Percentiles rank a stretch among this genome's conserved stretches.
phyloP scores from a whole-genome alignment of 345 rosid species.

The Alliaria petiolata region DNA sequence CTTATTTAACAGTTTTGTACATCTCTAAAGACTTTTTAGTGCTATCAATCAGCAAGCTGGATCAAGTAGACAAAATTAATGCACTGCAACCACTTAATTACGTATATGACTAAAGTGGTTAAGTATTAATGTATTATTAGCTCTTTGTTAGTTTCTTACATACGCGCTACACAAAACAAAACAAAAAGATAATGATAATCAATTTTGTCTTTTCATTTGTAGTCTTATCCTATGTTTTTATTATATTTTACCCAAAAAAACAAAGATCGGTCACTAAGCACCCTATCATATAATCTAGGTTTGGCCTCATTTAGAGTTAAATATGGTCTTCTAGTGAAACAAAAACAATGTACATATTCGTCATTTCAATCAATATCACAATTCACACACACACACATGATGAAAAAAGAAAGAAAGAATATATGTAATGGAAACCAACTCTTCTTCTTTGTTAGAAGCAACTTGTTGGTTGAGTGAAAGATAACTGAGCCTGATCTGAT shows the following conservation, averaged over 20 bases:
- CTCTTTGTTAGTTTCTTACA: neutral
- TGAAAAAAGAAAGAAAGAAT: neutral
- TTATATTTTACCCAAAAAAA: neutral
- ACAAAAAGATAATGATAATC: neutral
- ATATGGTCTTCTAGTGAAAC: neutral
- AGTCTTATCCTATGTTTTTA: neutral
- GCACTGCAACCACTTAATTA: neutral
- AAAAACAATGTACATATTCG: neutral
- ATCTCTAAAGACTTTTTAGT: too few relatives aligned
- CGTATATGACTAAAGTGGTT: neutral
- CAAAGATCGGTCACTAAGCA: neutral
- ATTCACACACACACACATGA: too few relatives aligned
- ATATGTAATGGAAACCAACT: constrained; percentile 3
- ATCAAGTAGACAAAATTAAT: neutral
- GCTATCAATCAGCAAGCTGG: neutral
- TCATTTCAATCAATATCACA: neutral
- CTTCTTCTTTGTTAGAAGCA: neutral
- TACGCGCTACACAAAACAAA: too few relatives aligned
- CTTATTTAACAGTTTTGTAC: too few relatives aligned
- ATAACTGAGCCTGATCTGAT: constrained; percentile 9
- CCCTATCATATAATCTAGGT: neutral
- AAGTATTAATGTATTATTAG: neutral
- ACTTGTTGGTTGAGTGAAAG: neutral
- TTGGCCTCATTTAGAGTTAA: neutral
- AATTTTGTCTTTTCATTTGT: neutral